phyloP scores from a whole-genome alignment of 75 land plant genomes.

The Pinus albicaulis region DNA sequence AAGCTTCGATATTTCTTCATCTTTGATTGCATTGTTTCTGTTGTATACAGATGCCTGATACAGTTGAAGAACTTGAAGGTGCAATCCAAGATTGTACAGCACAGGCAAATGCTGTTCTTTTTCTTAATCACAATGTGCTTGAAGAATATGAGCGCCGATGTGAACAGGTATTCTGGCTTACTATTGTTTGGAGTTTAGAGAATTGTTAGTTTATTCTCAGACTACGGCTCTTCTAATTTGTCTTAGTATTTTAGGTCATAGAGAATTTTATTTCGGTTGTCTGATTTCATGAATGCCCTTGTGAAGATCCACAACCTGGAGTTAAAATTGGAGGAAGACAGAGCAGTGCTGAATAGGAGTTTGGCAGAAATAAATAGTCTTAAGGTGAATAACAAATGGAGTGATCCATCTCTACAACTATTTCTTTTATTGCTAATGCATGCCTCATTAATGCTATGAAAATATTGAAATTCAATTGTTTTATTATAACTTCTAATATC shows the following conservation, averaged over 20 bases:
- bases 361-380: constrained; percentile 36
- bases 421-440: background rate
- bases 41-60: constrained; percentile 82
- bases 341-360: constrained; percentile 22
- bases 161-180: constrained; percentile 29
- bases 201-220: background rate
- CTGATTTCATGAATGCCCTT: background rate
- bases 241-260: background rate
- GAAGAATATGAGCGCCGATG: constrained; percentile 87
- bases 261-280: background rate
- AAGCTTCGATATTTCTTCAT: background rate
- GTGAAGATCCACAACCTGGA: constrained; percentile 37
- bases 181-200: background rate
- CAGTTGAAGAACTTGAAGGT: constrained; percentile 88
- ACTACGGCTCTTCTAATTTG: background rate
- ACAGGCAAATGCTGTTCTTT: constrained; percentile 88
- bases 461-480: background rate
- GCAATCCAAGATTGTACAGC: constrained; percentile 79
- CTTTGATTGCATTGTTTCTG: background rate
- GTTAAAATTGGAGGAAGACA: constrained; percentile 50
- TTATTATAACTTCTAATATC: background rate
- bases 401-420: background rate
- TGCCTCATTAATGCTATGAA: background rate
- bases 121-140: constrained; percentile 71
- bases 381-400: constrained; percentile 30